Base-by-base conservation (phyloP, 768 basidiomycete species). In the Amanita thiersii region DNA sequence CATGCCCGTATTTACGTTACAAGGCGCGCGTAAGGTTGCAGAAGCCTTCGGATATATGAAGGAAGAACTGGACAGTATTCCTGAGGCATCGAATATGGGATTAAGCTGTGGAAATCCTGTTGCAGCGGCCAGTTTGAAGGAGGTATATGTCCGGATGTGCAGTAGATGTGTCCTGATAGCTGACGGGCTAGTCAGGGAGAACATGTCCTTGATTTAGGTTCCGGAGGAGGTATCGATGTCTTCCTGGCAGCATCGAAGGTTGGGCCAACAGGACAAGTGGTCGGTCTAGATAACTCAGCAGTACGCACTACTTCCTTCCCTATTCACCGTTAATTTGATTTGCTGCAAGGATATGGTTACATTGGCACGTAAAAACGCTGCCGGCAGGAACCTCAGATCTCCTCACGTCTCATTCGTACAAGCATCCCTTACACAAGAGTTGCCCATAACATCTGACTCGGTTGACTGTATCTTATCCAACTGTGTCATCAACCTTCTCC, bases 391-490 rank as follows among this genome's bases (percentile, higher is more conserved):
- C 3, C 51, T 73, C n/a, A 61, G 52, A 23, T 68, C 73, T 5
- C 74, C 72, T 1, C 65, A 66, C 3, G 73, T 73, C 19, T 57
- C 68, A 0, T 78, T 79, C 47, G 63, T 74, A 3, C 58, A 72
- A 17, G 59, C 66, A 0, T 50, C 56, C 1, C 52, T 75, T 18
- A 62, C 64, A 0, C 64, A 69, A 15, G 52, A 66, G 5, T 56
- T 78, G 2, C 79, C 77, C 1, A 64, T 79, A 40, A 53, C 58
- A 30, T 62, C 69, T 3, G 54, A 61, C 39, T 64, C 73, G 0
- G 62, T 77, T 12, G 73, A 80, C 47, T 77, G 73, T 44, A 57
- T 81, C 11, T 47, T 77, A 4, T 77, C 75, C 4, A 80, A 76
- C 51, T 77, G 77, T 40, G 73, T 77, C 2, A 54, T 78, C 51